Percentiles rank a stretch among this genome's conserved stretches.
Conservation (phyloP, 2,329 filamentous ascomycete species). For the Zalaria obscura region DNA sequence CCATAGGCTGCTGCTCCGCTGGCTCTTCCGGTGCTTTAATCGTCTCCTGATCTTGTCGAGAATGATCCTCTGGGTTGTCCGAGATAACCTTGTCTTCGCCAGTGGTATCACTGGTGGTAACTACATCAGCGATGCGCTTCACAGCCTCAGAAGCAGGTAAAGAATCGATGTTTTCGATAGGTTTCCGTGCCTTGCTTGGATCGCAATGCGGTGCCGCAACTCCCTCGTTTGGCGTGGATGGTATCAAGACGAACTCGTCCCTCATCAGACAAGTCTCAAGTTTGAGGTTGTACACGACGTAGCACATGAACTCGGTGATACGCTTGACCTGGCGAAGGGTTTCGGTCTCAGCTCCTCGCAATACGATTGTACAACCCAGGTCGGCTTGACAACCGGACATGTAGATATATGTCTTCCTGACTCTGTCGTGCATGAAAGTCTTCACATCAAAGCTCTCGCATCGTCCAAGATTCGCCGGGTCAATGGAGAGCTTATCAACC, state of each 20-base stretch:
- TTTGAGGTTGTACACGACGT: conserved; percentile 95
- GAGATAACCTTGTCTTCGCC: neutral
- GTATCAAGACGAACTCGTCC: conserved; percentile 80
- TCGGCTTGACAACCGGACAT: conserved; percentile 80
- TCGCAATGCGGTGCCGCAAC: neutral
- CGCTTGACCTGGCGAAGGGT: conserved; percentile 69
- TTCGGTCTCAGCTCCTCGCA: conserved; percentile 64
- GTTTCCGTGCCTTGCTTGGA: neutral
- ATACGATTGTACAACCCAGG: conserved; percentile 84
- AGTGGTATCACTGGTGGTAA: neutral
- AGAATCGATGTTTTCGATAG: neutral
- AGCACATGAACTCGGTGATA: conserved; percentile 97
- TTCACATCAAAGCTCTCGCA: conserved; percentile 88
- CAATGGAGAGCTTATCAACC: conserved; percentile 77
- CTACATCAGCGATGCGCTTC: neutral
- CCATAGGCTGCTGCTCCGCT: neutral
- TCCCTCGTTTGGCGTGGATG: conserved; percentile 25
- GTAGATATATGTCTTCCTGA: conserved; percentile 92
- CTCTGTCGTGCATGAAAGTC: conserved; percentile 74
- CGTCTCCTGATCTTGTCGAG: neutral
- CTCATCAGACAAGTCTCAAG: conserved; percentile 88
- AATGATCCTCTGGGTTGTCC: neutral
- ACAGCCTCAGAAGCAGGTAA: neutral
- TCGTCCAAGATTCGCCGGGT: conserved; percentile 59
- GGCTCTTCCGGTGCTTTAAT: conserved; percentile 5